Base-by-base conservation (phyloP, 768 basidiomycete species). In the Phlebiopsis flavidoalba region DNA sequence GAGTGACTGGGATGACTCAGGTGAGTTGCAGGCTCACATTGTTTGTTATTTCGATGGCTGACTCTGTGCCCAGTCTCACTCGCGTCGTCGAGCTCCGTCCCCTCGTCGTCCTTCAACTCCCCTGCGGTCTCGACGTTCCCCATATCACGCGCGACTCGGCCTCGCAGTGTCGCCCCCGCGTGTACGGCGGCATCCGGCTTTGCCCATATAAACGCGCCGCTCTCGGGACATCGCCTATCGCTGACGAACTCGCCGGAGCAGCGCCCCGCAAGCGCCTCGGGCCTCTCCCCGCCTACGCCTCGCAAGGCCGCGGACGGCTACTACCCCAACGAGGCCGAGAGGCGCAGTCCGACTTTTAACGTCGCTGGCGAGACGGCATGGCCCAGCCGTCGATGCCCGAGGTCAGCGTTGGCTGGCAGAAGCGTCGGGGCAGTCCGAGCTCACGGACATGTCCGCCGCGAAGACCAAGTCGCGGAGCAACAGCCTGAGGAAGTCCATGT, bases 1-100 rank as follows among this genome's bases (percentile, higher is more conserved):
- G 59, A 90, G 88, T 64, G 91, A 93, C 70, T 93, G 90, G 89
- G 90, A 93, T 69, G 90, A 91, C 71, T 83, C 75, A 74, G 80
- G 89, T 90, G 70, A 69, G 88, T 71, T 11, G 31, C 55, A 73
- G 71, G 70, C 31, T 12, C 55, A 22, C 17, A 12, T 17, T 49
- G 19, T 70, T 70, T 0, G 60, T 73, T 40, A 61, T 66, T 53
- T 70, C 68, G 6, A 77, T 63, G n/a, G 52, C 51, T 51, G 50
- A 40, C 24, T 12, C 5, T 10, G n/a, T 43, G 35, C 2, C 17
- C 59, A 75, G 74, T 73, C 26, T 75, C 74, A 5, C 67, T 59
- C 47, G 58, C 69, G 40, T 86, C 85, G 17, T 81, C 80, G n/a
- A 75, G 81, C 35, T 88, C 85, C 17, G 80, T 82, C 0, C 78